phyloP scores from a whole-genome alignment of 1,284 basidiomycete genomes.

The Coniophora puteana region DNA sequence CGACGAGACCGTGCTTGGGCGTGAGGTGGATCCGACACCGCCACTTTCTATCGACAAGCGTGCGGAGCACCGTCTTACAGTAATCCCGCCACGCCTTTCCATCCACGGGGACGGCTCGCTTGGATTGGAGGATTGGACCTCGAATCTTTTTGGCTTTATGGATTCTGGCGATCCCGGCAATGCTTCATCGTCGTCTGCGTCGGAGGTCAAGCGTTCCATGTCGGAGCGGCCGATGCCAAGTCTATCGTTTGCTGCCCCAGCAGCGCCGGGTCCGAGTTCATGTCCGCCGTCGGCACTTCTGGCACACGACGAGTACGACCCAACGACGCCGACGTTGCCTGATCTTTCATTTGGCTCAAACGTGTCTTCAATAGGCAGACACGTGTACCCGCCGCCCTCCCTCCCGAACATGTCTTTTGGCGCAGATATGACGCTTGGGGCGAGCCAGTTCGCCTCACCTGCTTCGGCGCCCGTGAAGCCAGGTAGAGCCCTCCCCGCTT shows the following conservation, averaged over 20 bases:
- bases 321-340: slow-evolving; percentile 4
- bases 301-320: no score
- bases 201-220: slow-evolving; percentile 2
- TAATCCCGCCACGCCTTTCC: slow-evolving; percentile 51
- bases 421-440: slow-evolving; percentile 14
- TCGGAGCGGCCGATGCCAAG: slow-evolving; percentile 11
- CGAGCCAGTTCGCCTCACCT: slow-evolving; percentile 2
- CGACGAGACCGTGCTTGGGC: slow-evolving; percentile 5
- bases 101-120: slow-evolving; percentile 38
- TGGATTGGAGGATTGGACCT: slow-evolving; percentile 30
- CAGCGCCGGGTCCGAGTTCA: neutral
- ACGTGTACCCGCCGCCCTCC: slow-evolving; percentile 6
- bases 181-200: slow-evolving; percentile 2
- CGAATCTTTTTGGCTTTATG: slow-evolving; percentile 24
- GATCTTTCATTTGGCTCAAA: slow-evolving; percentile 5
- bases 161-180: slow-evolving; percentile 6
- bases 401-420: slow-evolving; percentile 17
- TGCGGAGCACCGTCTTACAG: slow-evolving; percentile 8
- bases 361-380: slow-evolving; percentile 3
- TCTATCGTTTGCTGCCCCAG: slow-evolving; percentile 6
- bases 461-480: slow-evolving; percentile 4
- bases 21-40: slow-evolving; percentile 15
- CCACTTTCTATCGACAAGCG: slow-evolving; percentile 27
- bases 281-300: slow-evolving; percentile 4
- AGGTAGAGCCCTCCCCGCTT: slow-evolving; percentile 3